phyloP scores from a whole-genome alignment of 345 rosid species.

The Rhizophora mangle region DNA sequence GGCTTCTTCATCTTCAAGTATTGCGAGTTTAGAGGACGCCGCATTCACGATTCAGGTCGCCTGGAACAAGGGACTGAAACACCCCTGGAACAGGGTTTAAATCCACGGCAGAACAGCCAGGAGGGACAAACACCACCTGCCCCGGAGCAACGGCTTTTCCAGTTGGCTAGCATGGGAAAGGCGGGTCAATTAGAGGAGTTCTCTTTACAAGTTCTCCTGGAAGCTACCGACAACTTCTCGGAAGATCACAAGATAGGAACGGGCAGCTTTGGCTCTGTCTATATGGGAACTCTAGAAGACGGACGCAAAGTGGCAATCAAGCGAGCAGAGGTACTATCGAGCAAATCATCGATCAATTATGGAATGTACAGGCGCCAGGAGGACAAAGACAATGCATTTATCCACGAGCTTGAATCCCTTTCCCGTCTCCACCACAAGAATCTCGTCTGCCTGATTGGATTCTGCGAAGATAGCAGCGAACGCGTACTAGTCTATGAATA shows the following conservation, averaged over 20 bases:
- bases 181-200: slow-evolving; percentile 58
- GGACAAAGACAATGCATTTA: slow-evolving; percentile 62
- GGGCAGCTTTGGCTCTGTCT: slow-evolving; percentile 82
- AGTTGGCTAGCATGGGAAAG: slow-evolving; percentile 57
- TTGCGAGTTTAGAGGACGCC: slow-evolving; percentile 46
- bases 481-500: slow-evolving; percentile 59
- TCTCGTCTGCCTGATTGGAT: slow-evolving; percentile 62
- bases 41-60: slow-evolving; percentile 71
- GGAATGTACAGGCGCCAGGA: slow-evolving; percentile 35
- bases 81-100: not conserved
- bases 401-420: slow-evolving; percentile 73
- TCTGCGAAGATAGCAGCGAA: slow-evolving; percentile 62
- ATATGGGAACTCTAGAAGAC: slow-evolving; percentile 47
- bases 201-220: slow-evolving; percentile 38
- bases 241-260: slow-evolving; percentile 52
- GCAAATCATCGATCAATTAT: slow-evolving; percentile 1
- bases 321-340: slow-evolving; percentile 49
- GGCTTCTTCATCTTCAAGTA: slow-evolving; percentile 40
- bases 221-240: slow-evolving; percentile 61
- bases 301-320: slow-evolving; percentile 75
- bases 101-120: slow-evolving; percentile 8
- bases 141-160: slow-evolving; percentile 59
- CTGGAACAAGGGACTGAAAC: slow-evolving; percentile 36
- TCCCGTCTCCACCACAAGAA: slow-evolving; percentile 77
- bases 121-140: slow-evolving; percentile 9